Percentiles rank a stretch among this genome's conserved stretches.
phyloP scores from a whole-genome alignment of 352 stramenopile species.

The Sclerospora graminicola region DNA sequence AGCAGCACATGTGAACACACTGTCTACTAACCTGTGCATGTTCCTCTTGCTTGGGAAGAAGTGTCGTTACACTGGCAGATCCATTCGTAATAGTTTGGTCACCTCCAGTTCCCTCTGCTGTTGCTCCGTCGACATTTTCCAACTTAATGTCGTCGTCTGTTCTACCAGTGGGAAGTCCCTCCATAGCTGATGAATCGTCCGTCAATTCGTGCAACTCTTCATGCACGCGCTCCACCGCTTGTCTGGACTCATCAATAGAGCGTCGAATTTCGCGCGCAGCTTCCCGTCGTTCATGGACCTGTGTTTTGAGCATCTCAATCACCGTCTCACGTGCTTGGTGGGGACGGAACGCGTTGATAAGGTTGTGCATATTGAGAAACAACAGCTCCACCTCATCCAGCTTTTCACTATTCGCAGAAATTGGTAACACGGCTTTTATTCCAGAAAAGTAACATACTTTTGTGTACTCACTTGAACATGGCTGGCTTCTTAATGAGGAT shows the following conservation, averaged over 20 bases:
- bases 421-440: too few relatives aligned
- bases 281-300: slow-evolving; percentile 69
- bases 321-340: slow-evolving; percentile 80
- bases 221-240: slow-evolving; percentile 50
- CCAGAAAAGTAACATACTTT: neutral
- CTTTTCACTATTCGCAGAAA: slow-evolving; percentile 44
- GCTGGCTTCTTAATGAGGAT: slow-evolving; percentile 67
- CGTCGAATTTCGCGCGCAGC: slow-evolving; percentile 62
- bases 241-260: slow-evolving; percentile 58
- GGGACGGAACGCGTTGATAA: slow-evolving; percentile 82
- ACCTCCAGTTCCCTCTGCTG: slow-evolving; percentile 1
- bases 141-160: slow-evolving; percentile 40
- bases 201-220: slow-evolving; percentile 40
- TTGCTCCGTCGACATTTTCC: slow-evolving; percentile 25
- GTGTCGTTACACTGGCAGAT: slow-evolving; percentile 1
- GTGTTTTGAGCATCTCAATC: slow-evolving; percentile 70
- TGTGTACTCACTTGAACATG: slow-evolving; percentile 63
- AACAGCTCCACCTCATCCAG: slow-evolving; percentile 78
- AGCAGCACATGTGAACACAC: neutral
- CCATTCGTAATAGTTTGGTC: slow-evolving; percentile 4
- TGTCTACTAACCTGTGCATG: slow-evolving; percentile 27
- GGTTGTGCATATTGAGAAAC: slow-evolving; percentile 86
- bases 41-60: slow-evolving; percentile 23
- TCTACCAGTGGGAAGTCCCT: slow-evolving; percentile 5
- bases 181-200: slow-evolving; percentile 27